Conservation (phyloP, 345 rosid genomes). For the Gossypioides kirkii region DNA sequence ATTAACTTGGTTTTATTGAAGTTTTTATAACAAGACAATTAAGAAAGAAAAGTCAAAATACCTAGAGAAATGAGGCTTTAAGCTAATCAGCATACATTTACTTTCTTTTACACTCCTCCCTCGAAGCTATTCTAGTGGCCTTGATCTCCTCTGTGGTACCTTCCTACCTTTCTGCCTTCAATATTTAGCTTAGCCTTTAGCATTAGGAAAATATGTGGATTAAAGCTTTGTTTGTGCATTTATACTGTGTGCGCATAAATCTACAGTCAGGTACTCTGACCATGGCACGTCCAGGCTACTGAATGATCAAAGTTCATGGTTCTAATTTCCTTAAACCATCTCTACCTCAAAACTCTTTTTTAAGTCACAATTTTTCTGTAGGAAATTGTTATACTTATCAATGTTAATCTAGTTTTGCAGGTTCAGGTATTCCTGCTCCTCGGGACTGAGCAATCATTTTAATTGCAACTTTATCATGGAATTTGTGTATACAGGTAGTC, state of each 20-base stretch:
- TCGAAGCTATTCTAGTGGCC: not conserved
- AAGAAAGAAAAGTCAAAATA: not conserved
- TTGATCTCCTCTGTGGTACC: not conserved
- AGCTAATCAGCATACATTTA: not conserved
- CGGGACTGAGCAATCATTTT: constrained; percentile 17
- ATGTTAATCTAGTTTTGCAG: constrained; percentile 36
- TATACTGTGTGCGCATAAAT: not conserved
- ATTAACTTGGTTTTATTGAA: not conserved
- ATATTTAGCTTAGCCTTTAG: not conserved
- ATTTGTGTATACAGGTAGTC: constrained; percentile 35
- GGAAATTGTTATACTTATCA: not conserved
- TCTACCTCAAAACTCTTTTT: not conserved
- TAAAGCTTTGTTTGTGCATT: not conserved
- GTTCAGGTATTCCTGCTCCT: constrained; percentile 45
- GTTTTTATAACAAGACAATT: not conserved
- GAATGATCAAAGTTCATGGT: constrained; percentile 21
- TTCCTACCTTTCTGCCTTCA: not conserved
- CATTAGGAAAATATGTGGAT: not conserved
- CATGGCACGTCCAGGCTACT: constrained; percentile 19
- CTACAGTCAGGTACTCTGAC: constrained; percentile 31
- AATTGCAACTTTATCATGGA: constrained; percentile 30
- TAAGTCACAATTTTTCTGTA: not conserved
- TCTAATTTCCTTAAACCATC: constrained; percentile 20
- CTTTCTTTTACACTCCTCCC: not conserved
- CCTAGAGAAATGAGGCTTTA: not conserved